These are phyloP conservation scores for Termitomyces sp. DNA, from an alignment of 768 basidiomycete species.

Conservation along the genomic window DNA sequence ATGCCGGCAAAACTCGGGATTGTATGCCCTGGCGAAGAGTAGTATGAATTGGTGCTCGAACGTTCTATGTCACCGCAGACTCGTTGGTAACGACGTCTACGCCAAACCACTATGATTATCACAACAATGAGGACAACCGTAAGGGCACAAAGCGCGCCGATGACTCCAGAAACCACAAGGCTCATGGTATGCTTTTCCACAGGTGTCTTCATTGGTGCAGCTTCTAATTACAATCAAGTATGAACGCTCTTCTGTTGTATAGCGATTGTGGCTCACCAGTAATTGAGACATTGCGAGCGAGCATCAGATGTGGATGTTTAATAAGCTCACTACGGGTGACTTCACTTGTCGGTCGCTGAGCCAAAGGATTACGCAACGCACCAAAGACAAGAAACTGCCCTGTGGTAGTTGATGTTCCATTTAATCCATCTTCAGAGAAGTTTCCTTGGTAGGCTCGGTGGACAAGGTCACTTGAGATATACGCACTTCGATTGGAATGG, in stretches of 20 bases:
- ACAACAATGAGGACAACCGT: slow-evolving; percentile 1
- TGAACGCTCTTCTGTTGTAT: not conserved
- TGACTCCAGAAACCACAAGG: slow-evolving; percentile 5
- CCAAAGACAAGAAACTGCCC: not conserved
- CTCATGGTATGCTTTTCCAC: slow-evolving; percentile 1
- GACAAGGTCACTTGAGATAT: not conserved
- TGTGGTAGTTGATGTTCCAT: not conserved
- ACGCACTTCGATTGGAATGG: not conserved
- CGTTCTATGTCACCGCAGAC: not conserved
- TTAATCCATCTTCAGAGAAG: not conserved
- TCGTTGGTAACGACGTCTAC: slow-evolving; percentile 1
- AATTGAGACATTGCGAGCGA: not conserved
- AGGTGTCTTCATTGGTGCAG: not conserved
- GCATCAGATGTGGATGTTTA: not conserved
- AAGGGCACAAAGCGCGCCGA: slow-evolving; percentile 12
- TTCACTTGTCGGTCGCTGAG: not conserved
- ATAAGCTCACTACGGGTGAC: not conserved
- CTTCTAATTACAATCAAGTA: not conserved
- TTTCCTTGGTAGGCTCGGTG: not conserved
- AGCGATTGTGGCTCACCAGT: not conserved
- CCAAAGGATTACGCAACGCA: not conserved
- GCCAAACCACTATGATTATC: slow-evolving; percentile 1
- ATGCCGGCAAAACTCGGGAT: slow-evolving; percentile 8
- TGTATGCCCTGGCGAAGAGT: not conserved
- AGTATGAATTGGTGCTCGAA: slow-evolving; percentile 5